These are phyloP conservation scores for Hanseniaspora clermontiae DNA, from an alignment of 805 yeast genomes.

Conservation along the genomic window DNA sequence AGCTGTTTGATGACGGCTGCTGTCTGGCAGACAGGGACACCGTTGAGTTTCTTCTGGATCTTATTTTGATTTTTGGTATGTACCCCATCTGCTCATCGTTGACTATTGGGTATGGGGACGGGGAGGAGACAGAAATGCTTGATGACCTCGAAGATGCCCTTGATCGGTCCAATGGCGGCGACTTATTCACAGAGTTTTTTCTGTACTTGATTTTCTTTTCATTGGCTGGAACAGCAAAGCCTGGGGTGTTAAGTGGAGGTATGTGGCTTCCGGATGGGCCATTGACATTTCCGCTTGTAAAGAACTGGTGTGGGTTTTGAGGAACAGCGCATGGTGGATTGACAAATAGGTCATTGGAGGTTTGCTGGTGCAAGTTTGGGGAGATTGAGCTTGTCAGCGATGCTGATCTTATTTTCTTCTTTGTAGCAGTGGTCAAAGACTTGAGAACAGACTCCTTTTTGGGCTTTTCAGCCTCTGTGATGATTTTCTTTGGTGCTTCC, in stretches of 20 bases:
- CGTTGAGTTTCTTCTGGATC: conserved; percentile 26
- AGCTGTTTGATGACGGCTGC: conserved; percentile 1
- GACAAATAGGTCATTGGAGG: neutral
- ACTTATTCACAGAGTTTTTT: conserved; percentile 11
- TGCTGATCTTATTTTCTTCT: neutral
- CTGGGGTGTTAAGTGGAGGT: neutral
- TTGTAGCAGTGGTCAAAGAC: neutral
- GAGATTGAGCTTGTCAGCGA: neutral
- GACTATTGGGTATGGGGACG: conserved; percentile 12
- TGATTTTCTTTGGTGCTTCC: conserved; percentile 1
- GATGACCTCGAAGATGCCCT: conserved; percentile 20
- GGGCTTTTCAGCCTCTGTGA: neutral
- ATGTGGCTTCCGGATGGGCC: neutral
- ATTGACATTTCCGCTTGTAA: neutral
- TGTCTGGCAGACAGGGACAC: conserved; percentile 15
- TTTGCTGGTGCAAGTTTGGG: conserved; percentile 10
- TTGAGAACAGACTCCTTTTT: neutral
- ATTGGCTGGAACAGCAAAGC: neutral
- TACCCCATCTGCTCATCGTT: conserved; percentile 26
- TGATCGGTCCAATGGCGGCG: conserved; percentile 19
- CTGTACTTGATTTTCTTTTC: conserved; percentile 3
- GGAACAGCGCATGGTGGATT: neutral
- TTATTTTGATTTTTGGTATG: conserved; percentile 27
- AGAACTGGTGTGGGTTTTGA: neutral
- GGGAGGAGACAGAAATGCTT: conserved; percentile 21